These are phyloP conservation scores for Quercus aquifolioides DNA, from an alignment of 306 rosid species.

Conservation along the genomic window DNA sequence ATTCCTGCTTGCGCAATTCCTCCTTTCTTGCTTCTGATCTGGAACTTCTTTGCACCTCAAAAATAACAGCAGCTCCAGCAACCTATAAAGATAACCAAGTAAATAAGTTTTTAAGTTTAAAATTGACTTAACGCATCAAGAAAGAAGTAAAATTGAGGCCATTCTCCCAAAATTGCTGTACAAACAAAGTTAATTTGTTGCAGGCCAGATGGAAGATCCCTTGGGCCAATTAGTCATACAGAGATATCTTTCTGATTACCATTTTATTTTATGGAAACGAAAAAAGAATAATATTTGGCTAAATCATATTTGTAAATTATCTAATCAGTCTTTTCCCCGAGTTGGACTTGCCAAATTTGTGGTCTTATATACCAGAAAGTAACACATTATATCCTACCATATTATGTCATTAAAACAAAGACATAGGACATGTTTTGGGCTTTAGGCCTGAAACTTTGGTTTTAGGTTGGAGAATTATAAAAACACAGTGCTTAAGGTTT, in stretches of 20 bases:
- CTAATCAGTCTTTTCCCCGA: not conserved
- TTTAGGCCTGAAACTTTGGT: no score
- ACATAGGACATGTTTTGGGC: no score
- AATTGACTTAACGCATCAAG: not conserved
- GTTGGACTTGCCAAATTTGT: not conserved
- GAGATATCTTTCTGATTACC: not conserved
- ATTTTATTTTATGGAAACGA: not conserved
- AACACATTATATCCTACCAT: not conserved
- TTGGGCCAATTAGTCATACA: not conserved
- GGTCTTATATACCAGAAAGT: not conserved
- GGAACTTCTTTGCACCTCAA: conserved; percentile 54
- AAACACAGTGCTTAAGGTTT: no score
- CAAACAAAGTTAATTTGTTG: not conserved
- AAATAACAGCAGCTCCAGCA: conserved; percentile 43
- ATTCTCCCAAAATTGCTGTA: not conserved
- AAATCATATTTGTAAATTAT: not conserved
- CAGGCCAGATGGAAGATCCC: not conserved
- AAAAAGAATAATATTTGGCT: not conserved
- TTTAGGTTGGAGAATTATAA: no score
- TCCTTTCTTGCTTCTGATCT: conserved; percentile 59
- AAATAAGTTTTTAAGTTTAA: not conserved
- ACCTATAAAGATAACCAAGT: conserved; percentile 21
- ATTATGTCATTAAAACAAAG: not conserved
- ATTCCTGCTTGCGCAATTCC: conserved; percentile 37
- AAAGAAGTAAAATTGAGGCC: not conserved